Base-by-base conservation (phyloP, 169 alveolate genomes). In the Cryptosporidium meleagridis region DNA sequence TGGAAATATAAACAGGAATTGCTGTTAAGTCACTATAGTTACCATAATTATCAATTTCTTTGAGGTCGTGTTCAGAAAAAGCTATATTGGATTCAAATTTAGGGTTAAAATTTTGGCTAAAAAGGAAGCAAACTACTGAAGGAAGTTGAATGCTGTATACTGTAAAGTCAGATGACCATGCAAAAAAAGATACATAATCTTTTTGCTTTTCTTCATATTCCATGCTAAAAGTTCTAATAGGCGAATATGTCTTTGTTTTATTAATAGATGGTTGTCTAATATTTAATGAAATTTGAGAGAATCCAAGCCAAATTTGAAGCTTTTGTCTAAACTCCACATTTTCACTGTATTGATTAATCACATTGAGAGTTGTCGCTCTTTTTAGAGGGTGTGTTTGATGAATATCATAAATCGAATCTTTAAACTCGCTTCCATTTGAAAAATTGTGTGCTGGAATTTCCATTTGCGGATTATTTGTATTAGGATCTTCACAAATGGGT, bases 111-210 rank as follows among this genome's bases (percentile, higher is more conserved):
- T 80, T 51, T 35, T 80, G 80, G 39, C 52, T 23, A 62, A 80
- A 80, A 26, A 80, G 65, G 35, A 80, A 59, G n/a, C 41, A 59
- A 23, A 62, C 45, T 12, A 80, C 12, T 16, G 73, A 62, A 4
- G 89, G 89, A 80, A 80, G 62, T 45, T 80, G 52, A 12, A 80
- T 37, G 10, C 37, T 62, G 45, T 80, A 80, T 21, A 80, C 65
- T 65, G 75, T 80, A 14, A 80, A 80, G 31, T 80, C 89, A 26
- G 89, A 80, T n/a, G 80, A 80, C 89, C 89, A 80, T 37, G 89
- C 89, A 18, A 80, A n/a, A 65, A 80, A 62, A 44, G 89, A 80
- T 8, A 29, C 33, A 52, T 6, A 72, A 26, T n/a, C 23, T 59
- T 73, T 53, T n/a, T 23, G 68, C 41, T 65, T 31, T 23, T 80